Evolutionary conservation across 345 rosid species (phyloP).

Genomic region (Salix viminalis): DNA sequence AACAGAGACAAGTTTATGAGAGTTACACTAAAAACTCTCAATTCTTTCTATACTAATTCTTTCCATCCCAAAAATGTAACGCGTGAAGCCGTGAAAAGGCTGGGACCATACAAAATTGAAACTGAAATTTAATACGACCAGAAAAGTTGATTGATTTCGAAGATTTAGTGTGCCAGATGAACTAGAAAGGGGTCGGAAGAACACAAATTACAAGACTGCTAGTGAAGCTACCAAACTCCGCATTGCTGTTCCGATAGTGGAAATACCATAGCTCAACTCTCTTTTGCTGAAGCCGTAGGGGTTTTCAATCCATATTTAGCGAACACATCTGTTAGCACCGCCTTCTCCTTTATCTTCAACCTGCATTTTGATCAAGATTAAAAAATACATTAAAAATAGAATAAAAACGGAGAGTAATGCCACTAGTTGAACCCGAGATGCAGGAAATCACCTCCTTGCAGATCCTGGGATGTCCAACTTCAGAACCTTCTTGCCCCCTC

Average conservation of each 20-base stretch:
- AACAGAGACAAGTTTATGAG: too few species aligned
- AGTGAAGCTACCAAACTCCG: not conserved
- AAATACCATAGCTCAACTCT: slow-evolving; percentile 13
- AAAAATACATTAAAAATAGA: not conserved
- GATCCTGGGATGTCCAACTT: slow-evolving; percentile 53
- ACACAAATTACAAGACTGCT: not conserved
- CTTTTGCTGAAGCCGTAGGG: slow-evolving; percentile 32
- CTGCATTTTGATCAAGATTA: slow-evolving; percentile 31
- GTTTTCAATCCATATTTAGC: slow-evolving; percentile 59
- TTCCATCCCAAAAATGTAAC: not conserved
- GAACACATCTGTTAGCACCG: slow-evolving; percentile 57
- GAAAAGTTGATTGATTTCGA: not conserved
- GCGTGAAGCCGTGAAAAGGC: not conserved
- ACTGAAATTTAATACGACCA: not conserved
- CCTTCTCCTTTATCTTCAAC: slow-evolving; percentile 74
- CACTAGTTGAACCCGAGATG: not conserved
- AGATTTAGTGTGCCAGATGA: not conserved
- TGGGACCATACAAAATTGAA: not conserved
- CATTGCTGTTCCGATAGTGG: not conserved
- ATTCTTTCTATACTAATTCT: not conserved
- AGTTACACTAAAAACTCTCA: not conserved
- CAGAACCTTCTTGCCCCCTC: slow-evolving; percentile 28
- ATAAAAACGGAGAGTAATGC: not conserved
- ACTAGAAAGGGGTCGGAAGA: not conserved
- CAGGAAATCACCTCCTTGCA: slow-evolving; percentile 46